Conservation (phyloP, 2,329 filamentous ascomycete genomes). For the Colletotrichum tabaci region DNA sequence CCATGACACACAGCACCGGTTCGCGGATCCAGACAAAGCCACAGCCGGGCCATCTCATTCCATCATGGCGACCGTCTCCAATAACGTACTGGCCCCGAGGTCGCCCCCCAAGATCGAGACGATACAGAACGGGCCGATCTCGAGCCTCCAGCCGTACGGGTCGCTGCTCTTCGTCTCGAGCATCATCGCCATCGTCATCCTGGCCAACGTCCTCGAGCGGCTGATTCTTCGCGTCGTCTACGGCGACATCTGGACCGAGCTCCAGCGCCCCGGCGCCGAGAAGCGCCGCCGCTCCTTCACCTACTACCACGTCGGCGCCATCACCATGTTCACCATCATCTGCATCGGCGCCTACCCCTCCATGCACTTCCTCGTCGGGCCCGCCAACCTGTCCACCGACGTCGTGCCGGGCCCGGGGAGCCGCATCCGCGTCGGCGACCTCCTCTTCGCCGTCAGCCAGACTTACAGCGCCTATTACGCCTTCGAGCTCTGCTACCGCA, state of each 20-base stretch:
- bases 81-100: constrained; percentile 5
- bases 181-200: constrained; percentile 34
- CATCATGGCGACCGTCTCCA: constrained; percentile 1
- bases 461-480: constrained; percentile 43
- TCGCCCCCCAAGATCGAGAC: constrained; percentile 35
- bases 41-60: neutral
- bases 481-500: constrained; percentile 43
- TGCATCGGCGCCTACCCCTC: constrained; percentile 38
- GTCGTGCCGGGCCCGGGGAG: constrained; percentile 20
- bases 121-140: constrained; percentile 33
- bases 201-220: constrained; percentile 40
- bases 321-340: constrained; percentile 35
- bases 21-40: neutral
- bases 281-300: constrained; percentile 41
- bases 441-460: constrained; percentile 39
- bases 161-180: constrained; percentile 40
- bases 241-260: constrained; percentile 15
- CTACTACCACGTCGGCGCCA: constrained; percentile 43
- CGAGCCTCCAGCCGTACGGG: constrained; percentile 21
- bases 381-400: constrained; percentile 21
- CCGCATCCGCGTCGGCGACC: constrained; percentile 36
- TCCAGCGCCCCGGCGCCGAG: constrained; percentile 37
- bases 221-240: constrained; percentile 37
- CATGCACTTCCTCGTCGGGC: constrained; percentile 33
- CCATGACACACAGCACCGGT: neutral